Evolutionary conservation across 1,284 basidiomycete genomes (phyloP), one percentile per base, ranked within the genome.

Genomic region (Amylostereum areolatum): DNA sequence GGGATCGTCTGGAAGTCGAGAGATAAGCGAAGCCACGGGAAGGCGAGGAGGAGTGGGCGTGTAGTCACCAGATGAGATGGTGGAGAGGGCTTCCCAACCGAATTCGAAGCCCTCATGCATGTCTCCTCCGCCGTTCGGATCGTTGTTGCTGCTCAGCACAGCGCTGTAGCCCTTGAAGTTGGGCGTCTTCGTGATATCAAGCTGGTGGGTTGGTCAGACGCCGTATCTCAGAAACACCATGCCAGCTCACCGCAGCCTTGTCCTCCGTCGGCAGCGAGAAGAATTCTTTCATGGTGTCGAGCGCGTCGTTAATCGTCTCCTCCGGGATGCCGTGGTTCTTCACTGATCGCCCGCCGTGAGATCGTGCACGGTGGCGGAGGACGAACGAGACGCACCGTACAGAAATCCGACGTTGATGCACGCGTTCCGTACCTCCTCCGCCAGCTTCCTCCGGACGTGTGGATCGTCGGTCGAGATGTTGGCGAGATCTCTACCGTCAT

Each of bases 61-160:
- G n/a, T n/a, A n/a, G n/a, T n/a, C n/a, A n/a, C n/a, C n/a, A 7
- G 35, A 11, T n/a, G 0, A 30, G 25, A 12, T 29, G n/a, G n/a
- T n/a, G n/a, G 35, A 48, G 4, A 56, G 43, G 10, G 55, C 62
- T 61, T 93, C 90, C 70, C 83, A 85, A 2, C 89, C 91, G 35
- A 93, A 66, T 58, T 93, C 89, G 66, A 92, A 92, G 0, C 82
- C 87, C 65, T 93, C 91, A 61, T 94, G 91, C 42, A 91, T 65
- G 65, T 95, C 92, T 0, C 91, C 90, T 29, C 75, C 68, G 53
- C 80, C 80, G 47, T 72, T 70, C 3, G 80, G 76, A 59, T 89
- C 76, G 36, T 72, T 80, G 56, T 86, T 85, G 64, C 81, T 81
- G 36, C 78, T 77, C 4, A 85, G 70, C 25, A 88, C 67, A 5